Evolutionary conservation across 1,284 basidiomycete genomes (phyloP).

Genomic region (Exobasidium cylindrosporum): DNA sequence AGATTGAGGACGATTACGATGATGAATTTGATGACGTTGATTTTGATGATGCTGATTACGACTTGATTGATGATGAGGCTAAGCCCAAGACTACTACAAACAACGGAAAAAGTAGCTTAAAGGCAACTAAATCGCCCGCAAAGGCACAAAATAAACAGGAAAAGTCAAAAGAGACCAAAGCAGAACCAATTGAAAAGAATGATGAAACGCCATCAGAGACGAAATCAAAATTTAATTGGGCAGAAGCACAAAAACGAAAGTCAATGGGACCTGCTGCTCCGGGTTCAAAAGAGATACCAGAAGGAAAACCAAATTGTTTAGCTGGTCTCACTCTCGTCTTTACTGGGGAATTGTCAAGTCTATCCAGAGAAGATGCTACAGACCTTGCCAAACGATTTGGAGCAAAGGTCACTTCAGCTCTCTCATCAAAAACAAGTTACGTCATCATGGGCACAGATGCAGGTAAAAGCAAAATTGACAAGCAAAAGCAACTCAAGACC

Average conservation of each 20-base stretch:
- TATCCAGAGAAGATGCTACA: slow-evolving; percentile 81
- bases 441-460: slow-evolving; percentile 86
- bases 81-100: slow-evolving; percentile 12
- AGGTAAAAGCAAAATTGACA: slow-evolving; percentile 78
- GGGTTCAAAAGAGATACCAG: slow-evolving; percentile 79
- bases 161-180: neutral
- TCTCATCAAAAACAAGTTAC: slow-evolving; percentile 84
- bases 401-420: slow-evolving; percentile 72
- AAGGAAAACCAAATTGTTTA: slow-evolving; percentile 73
- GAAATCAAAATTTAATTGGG: slow-evolving; percentile 11
- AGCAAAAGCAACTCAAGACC: slow-evolving; percentile 67
- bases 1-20: slow-evolving; percentile 13
- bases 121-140: neutral
- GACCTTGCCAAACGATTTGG: slow-evolving; percentile 90
- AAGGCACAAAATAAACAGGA: neutral
- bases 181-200: neutral
- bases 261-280: slow-evolving; percentile 70
- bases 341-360: slow-evolving; percentile 76
- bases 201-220: neutral
- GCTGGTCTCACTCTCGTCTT: slow-evolving; percentile 90
- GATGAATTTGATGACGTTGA: slow-evolving; percentile 16
- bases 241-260: slow-evolving; percentile 59
- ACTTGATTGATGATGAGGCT: neutral
- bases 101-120: slow-evolving; percentile 15
- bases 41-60: neutral